Evolutionary conservation across 768 basidiomycete species (phyloP), one percentile per base, ranked within the genome.

Genomic region (Naganishia vaughanmartiniae): DNA sequence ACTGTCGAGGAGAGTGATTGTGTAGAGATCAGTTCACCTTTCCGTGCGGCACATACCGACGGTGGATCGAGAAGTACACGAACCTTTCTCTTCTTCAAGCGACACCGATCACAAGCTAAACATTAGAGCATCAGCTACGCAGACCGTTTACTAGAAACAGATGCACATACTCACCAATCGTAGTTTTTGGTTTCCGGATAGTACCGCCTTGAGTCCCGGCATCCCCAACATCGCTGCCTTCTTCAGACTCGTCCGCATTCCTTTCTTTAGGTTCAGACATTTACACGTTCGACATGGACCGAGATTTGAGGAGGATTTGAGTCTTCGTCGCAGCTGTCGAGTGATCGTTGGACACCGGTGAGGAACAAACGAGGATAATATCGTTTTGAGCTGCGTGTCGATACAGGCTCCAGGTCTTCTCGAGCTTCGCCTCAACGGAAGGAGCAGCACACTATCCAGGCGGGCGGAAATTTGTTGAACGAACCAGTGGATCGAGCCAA

Each of bases 101-200:
- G 60, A 63, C 60, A 63, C 19, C 60, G 24, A 34, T 63, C 60
- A 45, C 60, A 63, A 30, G 60, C 60, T 63, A n/a, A 10, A 15
- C 17, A 30, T 19, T 7, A 55, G 30, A 15, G 3, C 15, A 34
- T 55, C 30, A 55, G 33, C 6, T 31, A 15, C 10, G 28, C 10
- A 31, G 54, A 34, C 17, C 24, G 21, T 51, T 51, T 26, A 14
- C 4, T 30, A 31, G 17, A 2, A 31, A 2, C 28, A 17, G n/a
- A 34, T 42, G 36, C 42, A 26, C 11, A 24, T 5, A 45, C 60
- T n/a, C 17, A 63, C 60, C 60, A 15, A 63, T 63, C 11, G 60
- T 63, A 45, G 60, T 63, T 21, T 63, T 63, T 7, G 36, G 60
- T 45, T 63, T 63, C 24, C 60, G 36, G 26, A 7, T 45, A 14